Percentiles rank a stretch among this genome's conserved stretches.
Conservation (phyloP, 2,329 filamentous ascomycete species). For the Orbilia oligospora region DNA sequence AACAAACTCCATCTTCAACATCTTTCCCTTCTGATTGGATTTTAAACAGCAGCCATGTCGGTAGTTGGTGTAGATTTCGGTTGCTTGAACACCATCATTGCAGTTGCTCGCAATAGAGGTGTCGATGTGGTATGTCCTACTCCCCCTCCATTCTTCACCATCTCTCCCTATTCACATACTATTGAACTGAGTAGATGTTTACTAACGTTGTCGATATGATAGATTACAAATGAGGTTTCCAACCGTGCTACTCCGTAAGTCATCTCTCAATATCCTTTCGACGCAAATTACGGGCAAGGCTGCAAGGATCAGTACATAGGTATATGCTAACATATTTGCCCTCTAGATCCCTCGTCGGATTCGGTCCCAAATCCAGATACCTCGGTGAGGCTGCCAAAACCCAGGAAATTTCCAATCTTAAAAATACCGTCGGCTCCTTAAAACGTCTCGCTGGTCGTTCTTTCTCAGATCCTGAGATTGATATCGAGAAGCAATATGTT, state of each 20-base stretch:
- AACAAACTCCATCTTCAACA: neutral
- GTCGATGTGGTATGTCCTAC: slow-evolving; percentile 90
- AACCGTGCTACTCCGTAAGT: slow-evolving; percentile 97
- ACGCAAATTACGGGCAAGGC: neutral
- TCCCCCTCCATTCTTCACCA: neutral
- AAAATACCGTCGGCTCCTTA: slow-evolving; percentile 95
- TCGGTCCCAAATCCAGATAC: slow-evolving; percentile 93
- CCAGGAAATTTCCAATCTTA: slow-evolving; percentile 98
- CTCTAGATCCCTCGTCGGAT: slow-evolving; percentile 85
- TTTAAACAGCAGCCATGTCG: slow-evolving; percentile 62
- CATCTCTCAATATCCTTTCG: neutral
- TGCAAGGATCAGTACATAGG: neutral
- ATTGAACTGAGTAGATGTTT: slow-evolving; percentile 48
- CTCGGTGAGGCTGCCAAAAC: slow-evolving; percentile 97
- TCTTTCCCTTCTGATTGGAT: neutral
- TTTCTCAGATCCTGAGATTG: slow-evolving; percentile 89
- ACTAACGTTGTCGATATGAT: slow-evolving; percentile 58
- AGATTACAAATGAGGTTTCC: slow-evolving; percentile 99
- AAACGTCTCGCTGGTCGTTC: slow-evolving; percentile 92
- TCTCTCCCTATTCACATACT: slow-evolving; percentile 53
- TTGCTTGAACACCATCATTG: slow-evolving; percentile 95
- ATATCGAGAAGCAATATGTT: slow-evolving; percentile 92
- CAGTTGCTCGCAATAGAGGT: slow-evolving; percentile 97
- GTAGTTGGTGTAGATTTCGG: slow-evolving; percentile 86
- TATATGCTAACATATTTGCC: slow-evolving; percentile 67